Conservation (phyloP, 139 green algal genomes). For the Gonium pectorale region DNA sequence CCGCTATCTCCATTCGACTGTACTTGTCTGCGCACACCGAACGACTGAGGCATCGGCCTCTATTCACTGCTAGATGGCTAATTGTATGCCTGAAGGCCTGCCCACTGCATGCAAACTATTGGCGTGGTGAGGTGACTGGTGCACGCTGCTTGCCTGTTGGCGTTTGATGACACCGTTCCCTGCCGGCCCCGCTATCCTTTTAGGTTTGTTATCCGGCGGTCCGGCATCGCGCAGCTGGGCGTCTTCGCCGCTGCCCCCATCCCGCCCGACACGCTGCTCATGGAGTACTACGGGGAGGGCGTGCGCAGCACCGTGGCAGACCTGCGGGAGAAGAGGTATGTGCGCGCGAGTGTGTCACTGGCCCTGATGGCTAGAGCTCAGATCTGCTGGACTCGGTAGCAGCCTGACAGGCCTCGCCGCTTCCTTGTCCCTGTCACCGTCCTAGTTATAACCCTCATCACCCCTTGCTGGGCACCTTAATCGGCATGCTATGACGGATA, state of each 20-base stretch:
- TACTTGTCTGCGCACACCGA: not conserved
- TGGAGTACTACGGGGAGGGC: constrained; percentile 55
- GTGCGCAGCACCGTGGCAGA: constrained; percentile 50
- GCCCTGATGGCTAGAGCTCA: not conserved
- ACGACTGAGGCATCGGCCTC: not conserved
- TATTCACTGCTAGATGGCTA: not conserved
- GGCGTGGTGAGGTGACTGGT: not conserved
- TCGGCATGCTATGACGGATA: not conserved
- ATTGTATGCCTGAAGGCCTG: not conserved
- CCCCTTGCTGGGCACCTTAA: not conserved
- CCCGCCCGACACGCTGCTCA: constrained; percentile 33
- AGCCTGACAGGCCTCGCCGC: not conserved
- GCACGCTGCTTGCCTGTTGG: not conserved
- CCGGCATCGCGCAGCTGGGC: constrained; percentile 46
- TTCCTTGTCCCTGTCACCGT: not conserved
- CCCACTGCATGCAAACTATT: no score
- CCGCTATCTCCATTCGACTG: not conserved
- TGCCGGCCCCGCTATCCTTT: not conserved
- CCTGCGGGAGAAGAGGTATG: constrained; percentile 47
- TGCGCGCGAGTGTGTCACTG: not conserved
- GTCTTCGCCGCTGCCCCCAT: constrained; percentile 36
- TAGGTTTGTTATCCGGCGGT: constrained; percentile 52
- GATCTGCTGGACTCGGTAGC: not conserved
- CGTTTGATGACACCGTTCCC: not conserved
- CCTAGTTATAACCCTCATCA: not conserved